Conservation (phyloP, 306 rosid genomes). For the Acmispon strigosus region DNA sequence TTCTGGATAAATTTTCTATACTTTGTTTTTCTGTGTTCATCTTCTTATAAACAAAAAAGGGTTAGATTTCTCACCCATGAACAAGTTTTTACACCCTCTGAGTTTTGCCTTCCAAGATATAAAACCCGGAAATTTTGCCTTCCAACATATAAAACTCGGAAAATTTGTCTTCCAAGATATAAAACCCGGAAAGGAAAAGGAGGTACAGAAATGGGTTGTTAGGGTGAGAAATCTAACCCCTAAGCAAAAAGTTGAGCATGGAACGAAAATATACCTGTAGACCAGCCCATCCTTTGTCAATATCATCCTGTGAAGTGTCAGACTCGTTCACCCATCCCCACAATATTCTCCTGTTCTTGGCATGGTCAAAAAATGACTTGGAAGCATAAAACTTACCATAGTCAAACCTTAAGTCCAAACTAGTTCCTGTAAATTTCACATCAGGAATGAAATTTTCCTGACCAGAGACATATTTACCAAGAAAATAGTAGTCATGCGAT, state of each 20-base stretch:
- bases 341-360: conserved; percentile 43
- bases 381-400: conserved; percentile 58
- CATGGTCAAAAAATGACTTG: conserved; percentile 43
- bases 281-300: conserved; percentile 69
- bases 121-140: too few species aligned
- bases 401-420: conserved; percentile 34
- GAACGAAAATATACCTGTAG: conserved; percentile 43
- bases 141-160: too few species aligned
- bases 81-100: too few species aligned
- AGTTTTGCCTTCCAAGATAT: too few species aligned
- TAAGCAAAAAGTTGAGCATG: neutral
- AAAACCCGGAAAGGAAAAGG: too few species aligned
- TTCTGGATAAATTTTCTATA: too few species aligned
- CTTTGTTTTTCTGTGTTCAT: too few species aligned
- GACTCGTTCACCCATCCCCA: conserved; percentile 47
- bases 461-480: conserved; percentile 37
- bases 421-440: conserved; percentile 23
- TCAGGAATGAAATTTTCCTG: conserved; percentile 31
- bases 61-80: too few species aligned
- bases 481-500: conserved; percentile 32
- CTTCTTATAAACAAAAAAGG: too few species aligned
- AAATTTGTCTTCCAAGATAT: too few species aligned
- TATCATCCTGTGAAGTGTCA: conserved; percentile 34
- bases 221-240: too few species aligned
- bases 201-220: too few species aligned